These are phyloP conservation scores for Cocos nucifera DNA, from an alignment of 176 grass and related monocot genomes.

Conservation along the genomic window DNA sequence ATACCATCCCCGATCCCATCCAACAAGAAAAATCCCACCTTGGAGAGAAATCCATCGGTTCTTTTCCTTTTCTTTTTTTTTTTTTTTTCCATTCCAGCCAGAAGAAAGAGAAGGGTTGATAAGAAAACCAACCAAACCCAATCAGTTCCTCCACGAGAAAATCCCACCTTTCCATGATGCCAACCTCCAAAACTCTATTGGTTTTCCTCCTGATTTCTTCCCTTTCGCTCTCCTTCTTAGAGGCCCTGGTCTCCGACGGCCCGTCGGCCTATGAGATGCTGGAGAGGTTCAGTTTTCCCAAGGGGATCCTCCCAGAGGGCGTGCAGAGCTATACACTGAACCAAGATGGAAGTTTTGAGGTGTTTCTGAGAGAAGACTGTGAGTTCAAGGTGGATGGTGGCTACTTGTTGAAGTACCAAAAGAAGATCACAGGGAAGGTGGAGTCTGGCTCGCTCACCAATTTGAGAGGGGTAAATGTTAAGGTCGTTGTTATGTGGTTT, in stretches of 20 bases:
- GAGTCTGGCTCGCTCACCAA: slow-evolving; percentile 12
- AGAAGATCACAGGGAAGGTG: slow-evolving; percentile 28
- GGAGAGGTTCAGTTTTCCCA: slow-evolving; percentile 36
- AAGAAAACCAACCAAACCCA: too few species aligned
- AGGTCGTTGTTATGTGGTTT: slow-evolving; percentile 31
- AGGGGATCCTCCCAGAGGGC: slow-evolving; percentile 34
- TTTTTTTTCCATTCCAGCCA: too few species aligned
- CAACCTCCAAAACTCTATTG: too few species aligned
- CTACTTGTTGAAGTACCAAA: slow-evolving; percentile 31
- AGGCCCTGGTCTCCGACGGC: neutral
- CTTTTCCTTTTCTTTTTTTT: too few species aligned
- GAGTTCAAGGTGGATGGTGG: slow-evolving; percentile 30
- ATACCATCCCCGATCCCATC: too few species aligned
- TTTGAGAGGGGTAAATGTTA: slow-evolving; percentile 24
- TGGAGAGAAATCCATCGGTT: too few species aligned
- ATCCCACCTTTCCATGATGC: too few species aligned
- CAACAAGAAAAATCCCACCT: too few species aligned
- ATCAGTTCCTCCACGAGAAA: too few species aligned
- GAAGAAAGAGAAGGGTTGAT: too few species aligned
- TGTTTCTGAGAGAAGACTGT: slow-evolving; percentile 23
- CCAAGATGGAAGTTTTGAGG: slow-evolving; percentile 24
- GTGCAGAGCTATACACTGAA: slow-evolving; percentile 19
- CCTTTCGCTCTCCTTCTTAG: neutral
- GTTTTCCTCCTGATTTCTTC: neutral
- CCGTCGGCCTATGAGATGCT: slow-evolving; percentile 42